Evolutionary conservation across 345 rosid genomes (phyloP), one percentile per base, ranked within the genome.

Genomic region (Excoecaria cochinchinensis): DNA sequence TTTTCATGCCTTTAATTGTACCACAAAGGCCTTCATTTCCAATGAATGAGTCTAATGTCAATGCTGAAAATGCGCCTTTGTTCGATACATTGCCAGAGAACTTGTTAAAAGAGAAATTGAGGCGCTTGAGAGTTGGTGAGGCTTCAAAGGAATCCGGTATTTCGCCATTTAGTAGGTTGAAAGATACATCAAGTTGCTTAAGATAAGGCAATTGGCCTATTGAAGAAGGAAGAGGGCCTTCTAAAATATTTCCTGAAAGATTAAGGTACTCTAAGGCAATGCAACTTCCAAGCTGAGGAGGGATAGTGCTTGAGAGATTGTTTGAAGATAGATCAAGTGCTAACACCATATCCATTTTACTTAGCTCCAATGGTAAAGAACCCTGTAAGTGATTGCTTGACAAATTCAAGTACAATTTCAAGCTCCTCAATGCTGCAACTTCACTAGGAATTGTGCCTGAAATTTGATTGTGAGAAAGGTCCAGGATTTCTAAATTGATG

Each of bases 271-370:
- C 98, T 2, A 95, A 83, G 14, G 99, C 98, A 86, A 91, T 90
- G 89, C 96, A 92, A 84, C 88, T 90, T 75, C 89, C 94, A 19
- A 95, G 86, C 75, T 92, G 97, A 11, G 90, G 70, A 0, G 94
- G 98, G 38, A 95, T 85, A 14, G 87, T 72, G 56, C 96, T 85
- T 0, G 96, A 92, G 70, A 92, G 86, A 71, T 86, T 76, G 84
- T 95, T 95, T 14, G 84, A 88, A 58, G 99, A 92, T 13, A 95
- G 75, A 87, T 95, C 99, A 75, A 95, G 80, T 31, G 93, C 90
- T 24, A 95, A 83, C 69, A 92, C 97, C 99, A 92, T 95, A 83
- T 92, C 97, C 98, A 95, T 95, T 81, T 91, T 95, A 77, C 94
- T 89, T 71, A 91, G 88, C 90, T 91, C 97, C 63, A 86, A 40